Conservation (phyloP, 202 grass and related monocot genomes). For the Digitaria exilis region DNA sequence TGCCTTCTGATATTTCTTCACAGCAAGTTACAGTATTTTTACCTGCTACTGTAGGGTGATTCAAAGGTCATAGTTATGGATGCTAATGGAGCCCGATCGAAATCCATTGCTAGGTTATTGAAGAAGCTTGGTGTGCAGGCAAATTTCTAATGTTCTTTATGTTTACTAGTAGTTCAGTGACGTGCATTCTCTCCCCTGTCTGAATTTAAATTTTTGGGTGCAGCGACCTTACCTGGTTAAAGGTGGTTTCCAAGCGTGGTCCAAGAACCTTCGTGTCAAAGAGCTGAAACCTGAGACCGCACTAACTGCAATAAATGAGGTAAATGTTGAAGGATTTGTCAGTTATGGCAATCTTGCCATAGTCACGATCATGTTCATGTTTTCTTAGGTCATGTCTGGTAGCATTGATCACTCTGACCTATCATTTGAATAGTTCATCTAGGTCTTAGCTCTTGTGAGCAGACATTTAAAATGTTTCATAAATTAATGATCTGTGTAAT, state of each 20-base stretch:
- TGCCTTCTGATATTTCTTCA: not conserved
- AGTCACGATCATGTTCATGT: not conserved
- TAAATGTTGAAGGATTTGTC: slow-evolving; percentile 34
- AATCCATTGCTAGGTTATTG: slow-evolving; percentile 88
- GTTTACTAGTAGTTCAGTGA: not conserved
- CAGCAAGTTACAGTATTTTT: slow-evolving; percentile 34
- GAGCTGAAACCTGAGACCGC: slow-evolving; percentile 82
- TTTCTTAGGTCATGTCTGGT: not conserved
- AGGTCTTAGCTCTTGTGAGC: not conserved
- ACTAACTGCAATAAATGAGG: slow-evolving; percentile 94
- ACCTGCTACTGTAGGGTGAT: slow-evolving; percentile 52
- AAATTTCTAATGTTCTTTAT: slow-evolving; percentile 44
- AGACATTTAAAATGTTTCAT: not conserved
- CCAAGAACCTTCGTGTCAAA: slow-evolving; percentile 79
- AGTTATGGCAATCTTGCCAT: not conserved
- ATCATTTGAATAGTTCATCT: slow-evolving; percentile 30
- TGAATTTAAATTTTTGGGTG: slow-evolving; percentile 46
- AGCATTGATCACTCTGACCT: not conserved
- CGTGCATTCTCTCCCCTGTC: slow-evolving; percentile 7
- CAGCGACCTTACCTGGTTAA: slow-evolving; percentile 90
- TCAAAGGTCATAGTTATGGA: slow-evolving; percentile 97
- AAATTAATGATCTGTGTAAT: not conserved
- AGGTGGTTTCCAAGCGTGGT: slow-evolving; percentile 96
- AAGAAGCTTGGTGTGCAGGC: slow-evolving; percentile 92
- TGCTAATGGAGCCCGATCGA: slow-evolving; percentile 74